These are phyloP conservation scores for Pseudogymnoascus sp. DNA, from an alignment of 2,329 filamentous ascomycete species.

Conservation along the genomic window DNA sequence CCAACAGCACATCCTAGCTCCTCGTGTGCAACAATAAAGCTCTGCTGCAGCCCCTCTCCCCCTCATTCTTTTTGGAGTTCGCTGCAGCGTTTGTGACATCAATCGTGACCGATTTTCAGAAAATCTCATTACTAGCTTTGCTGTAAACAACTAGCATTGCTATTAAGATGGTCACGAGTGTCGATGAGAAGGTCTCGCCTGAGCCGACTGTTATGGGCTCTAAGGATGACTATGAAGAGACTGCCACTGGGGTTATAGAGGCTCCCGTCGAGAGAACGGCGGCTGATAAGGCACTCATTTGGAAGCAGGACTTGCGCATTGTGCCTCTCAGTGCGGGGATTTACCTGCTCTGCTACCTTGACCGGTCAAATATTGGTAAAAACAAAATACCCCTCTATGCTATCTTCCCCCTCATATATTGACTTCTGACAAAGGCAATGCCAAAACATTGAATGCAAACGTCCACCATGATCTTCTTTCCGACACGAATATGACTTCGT, in stretches of 20 bases:
- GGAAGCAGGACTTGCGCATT: neutral
- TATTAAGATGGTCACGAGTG: neutral
- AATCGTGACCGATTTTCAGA: neutral
- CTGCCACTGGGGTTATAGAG: neutral
- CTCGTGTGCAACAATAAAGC: no score
- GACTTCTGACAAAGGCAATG: neutral
- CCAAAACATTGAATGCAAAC: slow-evolving; percentile 1
- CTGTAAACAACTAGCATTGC: neutral
- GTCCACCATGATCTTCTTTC: neutral
- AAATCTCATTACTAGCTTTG: no score
- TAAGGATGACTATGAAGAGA: neutral
- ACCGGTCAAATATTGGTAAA: slow-evolving; percentile 3
- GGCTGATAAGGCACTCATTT: slow-evolving; percentile 22
- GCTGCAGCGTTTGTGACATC: neutral
- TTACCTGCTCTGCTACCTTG: slow-evolving; percentile 4
- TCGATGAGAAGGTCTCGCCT: neutral
- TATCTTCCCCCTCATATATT: neutral
- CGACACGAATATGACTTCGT: neutral
- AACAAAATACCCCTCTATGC: neutral
- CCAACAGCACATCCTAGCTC: no score
- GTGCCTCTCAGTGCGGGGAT: neutral
- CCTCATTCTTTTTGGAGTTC: no score
- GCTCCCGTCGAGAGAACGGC: slow-evolving; percentile 23
- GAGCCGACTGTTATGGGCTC: neutral
- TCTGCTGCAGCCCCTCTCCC: no score